Evolutionary conservation across 1,284 basidiomycete species (phyloP).

Genomic region (Boletus nobilissimus): DNA sequence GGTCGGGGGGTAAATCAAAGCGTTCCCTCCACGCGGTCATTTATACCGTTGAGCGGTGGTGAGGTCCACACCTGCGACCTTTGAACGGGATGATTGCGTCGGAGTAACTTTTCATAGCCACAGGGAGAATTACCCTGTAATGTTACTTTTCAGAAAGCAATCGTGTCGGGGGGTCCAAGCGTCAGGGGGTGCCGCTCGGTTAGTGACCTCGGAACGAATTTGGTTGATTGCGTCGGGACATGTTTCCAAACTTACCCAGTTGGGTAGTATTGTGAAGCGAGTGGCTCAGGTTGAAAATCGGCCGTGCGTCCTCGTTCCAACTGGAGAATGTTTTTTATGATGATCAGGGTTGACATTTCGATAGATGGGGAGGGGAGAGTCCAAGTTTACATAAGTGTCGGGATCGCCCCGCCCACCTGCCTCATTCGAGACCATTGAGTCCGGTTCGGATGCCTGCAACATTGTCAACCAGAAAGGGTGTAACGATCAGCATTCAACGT

Average conservation of each 20-base stretch:
- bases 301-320: conserved; percentile 2
- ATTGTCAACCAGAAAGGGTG: no score
- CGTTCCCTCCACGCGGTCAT: conserved; percentile 23
- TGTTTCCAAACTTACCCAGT: conserved; percentile 38
- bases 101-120: conserved; percentile 35
- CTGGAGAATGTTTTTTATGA: background rate
- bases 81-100: conserved; percentile 39
- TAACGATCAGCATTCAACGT: no score
- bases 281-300: conserved; percentile 38
- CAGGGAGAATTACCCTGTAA: conserved; percentile 35
- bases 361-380: background rate
- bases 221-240: conserved; percentile 39
- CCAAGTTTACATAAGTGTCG: no score
- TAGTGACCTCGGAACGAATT: conserved; percentile 23
- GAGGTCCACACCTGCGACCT: conserved; percentile 24
- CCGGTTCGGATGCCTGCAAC: conserved; percentile 20
- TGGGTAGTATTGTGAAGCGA: conserved; percentile 18
- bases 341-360: conserved; percentile 7
- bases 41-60: conserved; percentile 27
- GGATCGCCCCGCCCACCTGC: background rate
- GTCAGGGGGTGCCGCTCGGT: conserved; percentile 36
- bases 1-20: background rate
- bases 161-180: conserved; percentile 32
- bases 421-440: conserved; percentile 21
- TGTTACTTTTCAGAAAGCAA: conserved; percentile 31